Evolutionary conservation across 768 basidiomycete genomes (phyloP).

Genomic region (Pholiota conissans): DNA sequence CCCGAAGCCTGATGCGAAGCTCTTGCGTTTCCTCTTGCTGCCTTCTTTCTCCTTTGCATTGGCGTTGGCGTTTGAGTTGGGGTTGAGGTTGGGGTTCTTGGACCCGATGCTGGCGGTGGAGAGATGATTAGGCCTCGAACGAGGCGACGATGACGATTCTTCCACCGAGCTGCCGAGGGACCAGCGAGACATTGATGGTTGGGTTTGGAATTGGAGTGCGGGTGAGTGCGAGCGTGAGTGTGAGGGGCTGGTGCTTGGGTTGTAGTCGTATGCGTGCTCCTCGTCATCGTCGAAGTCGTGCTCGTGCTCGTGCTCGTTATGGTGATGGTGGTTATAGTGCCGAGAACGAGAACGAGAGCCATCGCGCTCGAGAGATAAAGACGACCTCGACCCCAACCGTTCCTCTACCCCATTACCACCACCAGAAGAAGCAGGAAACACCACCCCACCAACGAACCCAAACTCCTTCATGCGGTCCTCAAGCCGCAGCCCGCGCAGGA

Average conservation of each 20-base stretch:
- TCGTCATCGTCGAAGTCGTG: background rate
- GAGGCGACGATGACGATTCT: too few relatives aligned
- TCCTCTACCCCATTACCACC: background rate
- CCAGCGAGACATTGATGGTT: conserved; percentile 20
- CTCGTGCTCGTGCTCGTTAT: too few relatives aligned
- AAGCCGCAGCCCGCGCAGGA: conserved; percentile 9
- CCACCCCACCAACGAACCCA: background rate
- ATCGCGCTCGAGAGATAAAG: too few relatives aligned
- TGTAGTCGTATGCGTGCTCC: too few relatives aligned
- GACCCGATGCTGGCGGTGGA: too few relatives aligned
- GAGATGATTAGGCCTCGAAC: background rate
- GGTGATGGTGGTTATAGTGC: too few relatives aligned
- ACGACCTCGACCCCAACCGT: too few relatives aligned
- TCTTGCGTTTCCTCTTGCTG: conserved; percentile 12
- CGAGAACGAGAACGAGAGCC: too few relatives aligned
- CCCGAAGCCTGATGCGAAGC: conserved; percentile 4
- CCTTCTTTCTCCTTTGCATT: background rate
- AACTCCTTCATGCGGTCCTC: conserved; percentile 13
- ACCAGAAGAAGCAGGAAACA: background rate
- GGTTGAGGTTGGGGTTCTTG: too few relatives aligned
- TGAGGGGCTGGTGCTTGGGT: too few relatives aligned
- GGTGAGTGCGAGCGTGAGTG: background rate
- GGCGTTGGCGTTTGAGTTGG: background rate
- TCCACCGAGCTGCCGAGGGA: conserved; percentile 15
- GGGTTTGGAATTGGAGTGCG: background rate